Conservation (phyloP, 2,329 filamentous ascomycete species). For the Aspergillus fumigatus region DNA sequence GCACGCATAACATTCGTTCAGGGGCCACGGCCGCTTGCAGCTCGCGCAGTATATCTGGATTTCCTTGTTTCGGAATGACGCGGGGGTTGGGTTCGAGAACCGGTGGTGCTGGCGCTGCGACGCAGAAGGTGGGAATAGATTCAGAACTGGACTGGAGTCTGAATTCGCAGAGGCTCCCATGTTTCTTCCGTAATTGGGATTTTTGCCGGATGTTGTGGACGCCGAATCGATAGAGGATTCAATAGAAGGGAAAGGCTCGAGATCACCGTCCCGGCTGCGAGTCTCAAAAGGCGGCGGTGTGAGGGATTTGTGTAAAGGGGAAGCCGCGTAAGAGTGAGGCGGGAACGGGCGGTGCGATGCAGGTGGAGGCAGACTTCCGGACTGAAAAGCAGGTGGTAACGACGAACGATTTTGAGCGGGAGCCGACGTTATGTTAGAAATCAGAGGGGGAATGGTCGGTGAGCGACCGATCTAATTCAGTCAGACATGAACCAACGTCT, state of each 20-base stretch:
- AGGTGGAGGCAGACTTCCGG: conserved; percentile 40
- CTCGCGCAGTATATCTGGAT: conserved; percentile 91
- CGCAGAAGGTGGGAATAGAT: conserved; percentile 31
- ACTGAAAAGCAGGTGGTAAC: conserved; percentile 56
- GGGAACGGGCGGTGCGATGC: conserved; percentile 43
- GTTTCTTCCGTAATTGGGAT: conserved; percentile 62
- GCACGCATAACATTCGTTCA: conserved; percentile 86
- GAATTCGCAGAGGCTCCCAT: conserved; percentile 66
- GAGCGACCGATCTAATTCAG: conserved; percentile 34
- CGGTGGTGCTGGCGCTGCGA: conserved; percentile 37
- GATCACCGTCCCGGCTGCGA: conserved; percentile 48
- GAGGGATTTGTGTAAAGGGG: conserved; percentile 82
- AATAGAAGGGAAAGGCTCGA: conserved; percentile 84
- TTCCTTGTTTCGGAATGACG: conserved; percentile 40
- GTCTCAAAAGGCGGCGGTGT: conserved; percentile 72
- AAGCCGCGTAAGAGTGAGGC: conserved; percentile 67
- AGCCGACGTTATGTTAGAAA: conserved; percentile 36
- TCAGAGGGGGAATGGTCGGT: conserved; percentile 36
- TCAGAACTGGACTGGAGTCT: conserved; percentile 55
- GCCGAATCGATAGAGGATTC: conserved; percentile 66
- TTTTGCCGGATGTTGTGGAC: conserved; percentile 53
- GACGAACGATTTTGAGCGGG: conserved; percentile 53
- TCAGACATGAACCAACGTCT: conserved; percentile 43
- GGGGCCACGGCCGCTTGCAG: conserved; percentile 69
- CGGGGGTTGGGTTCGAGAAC: conserved; percentile 51